Evolutionary conservation across 1,284 basidiomycete species (phyloP).

Genomic region (Ustilago curta): DNA sequence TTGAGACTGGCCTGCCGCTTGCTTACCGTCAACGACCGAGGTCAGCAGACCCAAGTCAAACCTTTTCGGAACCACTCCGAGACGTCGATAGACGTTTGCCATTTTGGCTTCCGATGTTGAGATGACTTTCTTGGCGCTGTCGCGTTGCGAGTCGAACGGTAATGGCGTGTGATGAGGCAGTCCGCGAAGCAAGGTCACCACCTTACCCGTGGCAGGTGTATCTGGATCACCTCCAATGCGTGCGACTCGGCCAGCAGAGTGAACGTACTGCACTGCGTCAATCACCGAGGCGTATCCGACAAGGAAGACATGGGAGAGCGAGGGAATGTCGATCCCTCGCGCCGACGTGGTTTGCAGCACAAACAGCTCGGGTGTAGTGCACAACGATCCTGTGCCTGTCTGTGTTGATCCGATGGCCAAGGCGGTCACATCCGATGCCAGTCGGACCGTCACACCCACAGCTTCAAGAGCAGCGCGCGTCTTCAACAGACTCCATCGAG

Average conservation of each 20-base stretch:
- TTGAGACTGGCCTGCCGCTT: too few species aligned
- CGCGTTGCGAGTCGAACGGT: constrained; percentile 12
- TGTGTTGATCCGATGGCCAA: neutral
- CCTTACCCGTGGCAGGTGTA: constrained; percentile 41
- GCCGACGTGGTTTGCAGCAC: constrained; percentile 59
- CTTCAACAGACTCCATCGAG: constrained; percentile 59
- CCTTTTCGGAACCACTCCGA: constrained; percentile 49
- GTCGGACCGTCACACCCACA: constrained; percentile 59
- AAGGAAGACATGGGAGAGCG: constrained; percentile 64
- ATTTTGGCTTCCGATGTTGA: constrained; percentile 59
- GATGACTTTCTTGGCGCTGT: constrained; percentile 19
- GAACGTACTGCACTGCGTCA: constrained; percentile 64
- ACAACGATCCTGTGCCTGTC: neutral
- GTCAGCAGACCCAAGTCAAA: constrained; percentile 45
- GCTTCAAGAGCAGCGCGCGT: constrained; percentile 48
- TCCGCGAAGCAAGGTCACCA: constrained; percentile 62
- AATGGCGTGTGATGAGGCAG: constrained; percentile 36
- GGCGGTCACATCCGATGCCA: constrained; percentile 16
- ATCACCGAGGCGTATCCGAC: constrained; percentile 59
- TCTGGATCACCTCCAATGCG: constrained; percentile 49
- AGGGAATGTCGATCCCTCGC: constrained; percentile 65
- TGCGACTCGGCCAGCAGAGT: constrained; percentile 64
- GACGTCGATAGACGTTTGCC: constrained; percentile 53
- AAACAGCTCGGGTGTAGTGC: constrained; percentile 40
- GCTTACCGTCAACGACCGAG: neutral